A percentile compares a stretch with the other conserved stretches of the same genome.
Evolutionary conservation across 345 rosid species (phyloP).

Genomic region (Geranium brycei): DNA sequence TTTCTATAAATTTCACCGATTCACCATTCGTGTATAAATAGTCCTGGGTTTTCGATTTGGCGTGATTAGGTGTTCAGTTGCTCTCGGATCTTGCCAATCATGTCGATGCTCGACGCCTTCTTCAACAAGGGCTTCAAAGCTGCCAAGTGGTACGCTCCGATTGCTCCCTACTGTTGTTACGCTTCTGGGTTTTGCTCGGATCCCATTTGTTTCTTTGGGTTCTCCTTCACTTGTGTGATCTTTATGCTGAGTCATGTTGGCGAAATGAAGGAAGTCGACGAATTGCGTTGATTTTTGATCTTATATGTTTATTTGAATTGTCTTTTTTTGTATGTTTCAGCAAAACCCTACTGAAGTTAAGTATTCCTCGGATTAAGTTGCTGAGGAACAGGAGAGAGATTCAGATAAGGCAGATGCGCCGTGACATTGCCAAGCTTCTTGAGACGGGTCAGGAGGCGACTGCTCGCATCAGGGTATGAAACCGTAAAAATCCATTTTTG

Average conservation of each 20-base stretch:
- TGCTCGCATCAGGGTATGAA: constrained; percentile 78
- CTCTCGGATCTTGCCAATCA: constrained; percentile 16
- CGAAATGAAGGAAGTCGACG: background rate
- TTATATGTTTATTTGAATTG: background rate
- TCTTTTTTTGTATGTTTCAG: constrained; percentile 23
- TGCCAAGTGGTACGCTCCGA: constrained; percentile 49
- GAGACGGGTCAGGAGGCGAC: constrained; percentile 98
- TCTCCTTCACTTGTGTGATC: background rate
- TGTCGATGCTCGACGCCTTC: constrained; percentile 86
- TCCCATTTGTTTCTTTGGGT: background rate
- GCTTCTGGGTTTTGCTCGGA: background rate
- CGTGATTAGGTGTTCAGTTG: background rate
- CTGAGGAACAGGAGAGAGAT: constrained; percentile 84
- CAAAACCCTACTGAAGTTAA: constrained; percentile 77
- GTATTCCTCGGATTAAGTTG: constrained; percentile 73
- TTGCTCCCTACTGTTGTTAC: too few species aligned
- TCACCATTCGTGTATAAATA: background rate
- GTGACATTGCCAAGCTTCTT: constrained; percentile 89
- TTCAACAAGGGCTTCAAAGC: constrained; percentile 88
- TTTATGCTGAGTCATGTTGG: background rate
- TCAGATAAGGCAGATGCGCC: constrained; percentile 85
- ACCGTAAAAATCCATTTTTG: background rate
- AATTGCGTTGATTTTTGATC: background rate
- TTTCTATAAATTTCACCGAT: background rate
- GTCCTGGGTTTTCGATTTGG: background rate